Evolutionary conservation across 805 yeast genomes (phyloP).

Genomic region (Zygoascus tannicola): DNA sequence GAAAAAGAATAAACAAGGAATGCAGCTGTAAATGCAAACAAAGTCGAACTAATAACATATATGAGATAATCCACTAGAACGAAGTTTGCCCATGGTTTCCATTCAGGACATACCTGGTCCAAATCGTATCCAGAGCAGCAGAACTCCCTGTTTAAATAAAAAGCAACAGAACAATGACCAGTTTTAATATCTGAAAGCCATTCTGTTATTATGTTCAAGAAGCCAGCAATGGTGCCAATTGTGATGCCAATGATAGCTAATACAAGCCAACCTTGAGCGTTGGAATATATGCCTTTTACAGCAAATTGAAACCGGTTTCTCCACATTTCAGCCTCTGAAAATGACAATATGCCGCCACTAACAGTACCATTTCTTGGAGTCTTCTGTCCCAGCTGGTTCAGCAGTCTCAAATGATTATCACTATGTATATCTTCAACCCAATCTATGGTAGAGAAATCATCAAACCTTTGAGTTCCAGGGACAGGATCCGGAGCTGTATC

Average conservation of each 20-base stretch:
- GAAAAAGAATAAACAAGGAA: slow-evolving; percentile 60
- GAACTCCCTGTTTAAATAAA: slow-evolving; percentile 62
- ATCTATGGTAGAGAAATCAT: slow-evolving; percentile 41
- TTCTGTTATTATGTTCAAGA: slow-evolving; percentile 71
- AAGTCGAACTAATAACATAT: slow-evolving; percentile 50
- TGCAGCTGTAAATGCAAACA: slow-evolving; percentile 59
- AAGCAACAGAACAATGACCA: slow-evolving; percentile 66
- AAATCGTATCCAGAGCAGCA: slow-evolving; percentile 68
- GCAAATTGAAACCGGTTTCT: slow-evolving; percentile 9
- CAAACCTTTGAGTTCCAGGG: slow-evolving; percentile 28
- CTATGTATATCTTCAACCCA: slow-evolving; percentile 49
- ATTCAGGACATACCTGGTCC: slow-evolving; percentile 43
- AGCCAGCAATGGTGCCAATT: slow-evolving; percentile 79
- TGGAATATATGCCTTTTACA: slow-evolving; percentile 10
- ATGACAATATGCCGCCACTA: slow-evolving; percentile 4
- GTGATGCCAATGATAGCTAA: slow-evolving; percentile 64
- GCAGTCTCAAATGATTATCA: slow-evolving; percentile 23
- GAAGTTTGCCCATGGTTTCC: slow-evolving; percentile 58
- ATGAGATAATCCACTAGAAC: slow-evolving; percentile 40
- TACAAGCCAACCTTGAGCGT: slow-evolving; percentile 58
- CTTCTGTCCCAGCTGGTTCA: not conserved
- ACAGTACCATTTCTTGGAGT: slow-evolving; percentile 10
- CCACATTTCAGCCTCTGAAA: slow-evolving; percentile 3
- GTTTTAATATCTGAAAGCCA: slow-evolving; percentile 71
- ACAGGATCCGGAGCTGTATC: not conserved